Conservation (phyloP, 345 rosid species). For the Eucalyptus dawsonii region DNA sequence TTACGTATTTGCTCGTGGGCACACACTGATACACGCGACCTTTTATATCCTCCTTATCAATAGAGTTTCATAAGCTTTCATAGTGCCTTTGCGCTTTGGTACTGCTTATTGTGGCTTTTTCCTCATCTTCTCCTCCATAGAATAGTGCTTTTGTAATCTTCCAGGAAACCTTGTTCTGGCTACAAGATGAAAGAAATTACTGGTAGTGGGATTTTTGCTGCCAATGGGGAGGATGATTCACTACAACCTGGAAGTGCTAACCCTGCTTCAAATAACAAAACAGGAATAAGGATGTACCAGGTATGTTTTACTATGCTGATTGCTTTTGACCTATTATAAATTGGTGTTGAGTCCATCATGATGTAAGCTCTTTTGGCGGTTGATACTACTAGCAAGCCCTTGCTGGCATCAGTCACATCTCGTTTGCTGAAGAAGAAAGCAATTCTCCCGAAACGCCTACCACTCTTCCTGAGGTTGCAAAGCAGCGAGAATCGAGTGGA, state of each 20-base stretch:
- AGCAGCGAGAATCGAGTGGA: slow-evolving; percentile 93
- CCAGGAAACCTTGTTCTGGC: slow-evolving; percentile 92
- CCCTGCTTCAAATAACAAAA: slow-evolving; percentile 13
- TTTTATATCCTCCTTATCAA: neutral
- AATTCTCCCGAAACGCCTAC: slow-evolving; percentile 64
- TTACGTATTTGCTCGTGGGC: neutral
- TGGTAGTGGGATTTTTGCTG: slow-evolving; percentile 87
- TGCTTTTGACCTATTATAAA: neutral
- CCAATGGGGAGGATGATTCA: slow-evolving; percentile 35
- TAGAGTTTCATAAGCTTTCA: neutral
- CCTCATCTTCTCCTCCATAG: neutral
- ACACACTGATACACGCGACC: neutral
- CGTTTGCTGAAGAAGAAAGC: slow-evolving; percentile 75
- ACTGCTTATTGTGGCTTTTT: neutral
- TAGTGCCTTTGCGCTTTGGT: neutral
- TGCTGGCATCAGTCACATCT: slow-evolving; percentile 86
- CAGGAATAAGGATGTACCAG: slow-evolving; percentile 66
- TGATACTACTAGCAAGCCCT: slow-evolving; percentile 49
- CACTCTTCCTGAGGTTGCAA: slow-evolving; percentile 69
- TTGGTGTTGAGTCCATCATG: neutral
- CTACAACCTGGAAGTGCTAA: slow-evolving; percentile 38
- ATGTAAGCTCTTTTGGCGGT: neutral
- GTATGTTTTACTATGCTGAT: neutral
- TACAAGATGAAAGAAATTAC: slow-evolving; percentile 90
- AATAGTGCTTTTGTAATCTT: neutral